These are phyloP conservation scores for Apostasia ramifera DNA, from an alignment of 106 monocot species.

Conservation along the genomic window DNA sequence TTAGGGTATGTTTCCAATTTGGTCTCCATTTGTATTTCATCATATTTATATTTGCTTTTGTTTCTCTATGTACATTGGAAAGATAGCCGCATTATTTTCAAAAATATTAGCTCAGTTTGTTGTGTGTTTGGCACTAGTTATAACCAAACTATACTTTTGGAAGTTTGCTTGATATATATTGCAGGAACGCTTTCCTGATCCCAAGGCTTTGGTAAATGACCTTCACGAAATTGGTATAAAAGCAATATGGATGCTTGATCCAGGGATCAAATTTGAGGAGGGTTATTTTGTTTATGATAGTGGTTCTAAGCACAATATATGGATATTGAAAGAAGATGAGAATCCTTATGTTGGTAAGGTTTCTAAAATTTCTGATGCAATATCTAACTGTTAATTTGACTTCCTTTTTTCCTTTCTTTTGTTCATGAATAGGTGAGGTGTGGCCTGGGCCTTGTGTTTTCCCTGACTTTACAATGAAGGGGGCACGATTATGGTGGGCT, in stretches of 20 bases:
- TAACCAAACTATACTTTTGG: background rate
- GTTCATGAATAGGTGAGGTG: conserved; percentile 47
- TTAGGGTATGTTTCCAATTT: no score
- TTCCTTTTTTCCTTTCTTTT: conserved; percentile 4
- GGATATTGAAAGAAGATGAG: conserved; percentile 69
- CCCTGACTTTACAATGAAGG: conserved; percentile 81
- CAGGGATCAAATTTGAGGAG: conserved; percentile 87
- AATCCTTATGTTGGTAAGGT: conserved; percentile 74
- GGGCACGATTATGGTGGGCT: conserved; percentile 84
- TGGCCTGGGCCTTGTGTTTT: conserved; percentile 99
- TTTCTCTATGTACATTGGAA: no score
- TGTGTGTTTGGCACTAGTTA: no score
- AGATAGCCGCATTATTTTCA: no score
- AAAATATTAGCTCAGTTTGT: no score
- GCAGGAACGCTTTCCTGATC: conserved; percentile 87
- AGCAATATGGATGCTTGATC: conserved; percentile 99
- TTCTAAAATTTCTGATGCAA: background rate
- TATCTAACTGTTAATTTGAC: background rate
- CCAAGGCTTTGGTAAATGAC: conserved; percentile 73
- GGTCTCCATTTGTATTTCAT: no score
- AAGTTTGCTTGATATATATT: conserved; percentile 4
- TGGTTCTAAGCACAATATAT: conserved; percentile 69
- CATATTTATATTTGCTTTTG: no score
- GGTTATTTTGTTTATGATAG: conserved; percentile 93
- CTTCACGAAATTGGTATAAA: conserved; percentile 74